Percentiles rank a stretch among this genome's conserved stretches.
Evolutionary conservation across 2,329 filamentous ascomycete species (phyloP).

Genomic region (Arthrinium phaeospermum): DNA sequence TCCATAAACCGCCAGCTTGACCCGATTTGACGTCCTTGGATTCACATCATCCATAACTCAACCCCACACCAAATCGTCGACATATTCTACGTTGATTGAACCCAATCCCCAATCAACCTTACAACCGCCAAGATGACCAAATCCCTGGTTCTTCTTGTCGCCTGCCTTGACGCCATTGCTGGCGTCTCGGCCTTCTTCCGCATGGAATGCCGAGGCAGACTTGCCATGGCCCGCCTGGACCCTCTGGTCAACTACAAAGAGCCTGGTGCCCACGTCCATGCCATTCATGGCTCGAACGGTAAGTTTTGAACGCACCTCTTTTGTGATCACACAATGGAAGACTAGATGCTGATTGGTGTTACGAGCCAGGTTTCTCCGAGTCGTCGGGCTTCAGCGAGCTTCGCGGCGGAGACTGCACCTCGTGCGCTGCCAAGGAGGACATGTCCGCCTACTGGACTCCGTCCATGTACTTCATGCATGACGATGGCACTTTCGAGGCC

Average conservation of each 20-base stretch:
- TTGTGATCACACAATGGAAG: not conserved
- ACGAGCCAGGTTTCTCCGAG: constrained; percentile 66
- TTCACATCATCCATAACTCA: not conserved
- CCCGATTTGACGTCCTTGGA: not conserved
- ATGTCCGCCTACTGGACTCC: constrained; percentile 91
- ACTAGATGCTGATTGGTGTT: not conserved
- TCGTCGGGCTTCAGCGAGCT: constrained; percentile 64
- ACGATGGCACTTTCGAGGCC: constrained; percentile 68
- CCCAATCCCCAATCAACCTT: not conserved
- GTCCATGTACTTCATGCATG: constrained; percentile 75
- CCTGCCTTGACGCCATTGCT: constrained; percentile 38
- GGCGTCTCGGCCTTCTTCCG: constrained; percentile 79
- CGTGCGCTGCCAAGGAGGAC: constrained; percentile 80
- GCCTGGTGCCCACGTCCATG: constrained; percentile 71
- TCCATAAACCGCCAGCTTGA: not conserved
- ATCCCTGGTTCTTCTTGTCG: constrained; percentile 33
- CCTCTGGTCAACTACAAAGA: constrained; percentile 71
- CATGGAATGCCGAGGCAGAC: constrained; percentile 78
- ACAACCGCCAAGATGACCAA: constrained; percentile 27
- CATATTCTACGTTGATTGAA: not conserved
- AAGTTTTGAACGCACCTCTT: constrained; percentile 44
- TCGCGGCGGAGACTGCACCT: constrained; percentile 71
- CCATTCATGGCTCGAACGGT: constrained; percentile 79
- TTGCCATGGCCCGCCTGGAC: constrained; percentile 76
- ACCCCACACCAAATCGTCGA: not conserved